phyloP scores from a whole-genome alignment of 768 basidiomycete genomes.

The Suillus americanus region DNA sequence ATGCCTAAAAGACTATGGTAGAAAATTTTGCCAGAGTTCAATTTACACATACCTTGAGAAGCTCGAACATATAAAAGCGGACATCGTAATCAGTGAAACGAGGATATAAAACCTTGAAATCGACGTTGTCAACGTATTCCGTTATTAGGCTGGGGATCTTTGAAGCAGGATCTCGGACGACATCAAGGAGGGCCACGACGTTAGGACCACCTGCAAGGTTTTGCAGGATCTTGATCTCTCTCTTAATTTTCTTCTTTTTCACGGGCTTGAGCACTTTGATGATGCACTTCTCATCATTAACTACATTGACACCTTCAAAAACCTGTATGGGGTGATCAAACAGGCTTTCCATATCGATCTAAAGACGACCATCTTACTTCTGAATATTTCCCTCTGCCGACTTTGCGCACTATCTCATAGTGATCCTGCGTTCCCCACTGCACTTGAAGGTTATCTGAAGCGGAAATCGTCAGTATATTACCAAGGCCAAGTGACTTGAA shows the following conservation, averaged over 20 bases:
- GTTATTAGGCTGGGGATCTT: slow-evolving; percentile 97
- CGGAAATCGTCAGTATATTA: slow-evolving; percentile 16
- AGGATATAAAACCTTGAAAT: slow-evolving; percentile 95
- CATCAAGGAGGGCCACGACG: slow-evolving; percentile 89
- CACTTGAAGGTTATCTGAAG: slow-evolving; percentile 89
- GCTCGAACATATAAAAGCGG: slow-evolving; percentile 94
- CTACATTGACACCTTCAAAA: slow-evolving; percentile 91
- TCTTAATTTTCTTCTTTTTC: slow-evolving; percentile 99
- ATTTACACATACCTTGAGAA: slow-evolving; percentile 69
- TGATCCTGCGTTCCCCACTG: slow-evolving; percentile 98
- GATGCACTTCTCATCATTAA: slow-evolving; percentile 92
- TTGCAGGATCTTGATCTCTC: slow-evolving; percentile 97
- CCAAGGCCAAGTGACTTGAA: not conserved
- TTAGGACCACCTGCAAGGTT: slow-evolving; percentile 97
- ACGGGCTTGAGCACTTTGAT: slow-evolving; percentile 99
- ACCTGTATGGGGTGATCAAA: slow-evolving; percentile 48
- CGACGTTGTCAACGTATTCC: slow-evolving; percentile 97
- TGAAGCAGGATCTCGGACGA: slow-evolving; percentile 92
- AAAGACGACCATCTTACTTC: slow-evolving; percentile 55
- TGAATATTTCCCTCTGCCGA: slow-evolving; percentile 93
- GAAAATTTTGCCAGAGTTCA: slow-evolving; percentile 8
- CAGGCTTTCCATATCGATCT: slow-evolving; percentile 11
- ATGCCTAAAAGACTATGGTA: slow-evolving; percentile 50
- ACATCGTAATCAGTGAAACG: slow-evolving; percentile 96
- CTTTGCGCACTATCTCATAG: slow-evolving; percentile 96